Conservation (phyloP, 179 eudicot species). For the Amaranthus tricolor region DNA sequence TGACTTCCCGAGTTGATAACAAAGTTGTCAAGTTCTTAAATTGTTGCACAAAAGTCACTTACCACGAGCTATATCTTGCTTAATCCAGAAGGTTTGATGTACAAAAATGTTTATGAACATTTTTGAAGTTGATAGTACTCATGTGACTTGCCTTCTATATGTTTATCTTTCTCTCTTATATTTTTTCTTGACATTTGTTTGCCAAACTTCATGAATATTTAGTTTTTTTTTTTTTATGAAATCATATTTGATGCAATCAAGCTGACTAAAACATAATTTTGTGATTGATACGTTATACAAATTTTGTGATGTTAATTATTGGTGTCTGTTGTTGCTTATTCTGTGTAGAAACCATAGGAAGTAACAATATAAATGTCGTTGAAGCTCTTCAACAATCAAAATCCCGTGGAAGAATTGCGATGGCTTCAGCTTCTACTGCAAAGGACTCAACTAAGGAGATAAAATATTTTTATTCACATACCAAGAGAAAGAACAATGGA, state of each 20-base stretch:
- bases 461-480: constrained; percentile 16
- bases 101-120: background rate
- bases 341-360: constrained; percentile 41
- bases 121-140: background rate
- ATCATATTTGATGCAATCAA: background rate
- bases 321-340: constrained; percentile 14
- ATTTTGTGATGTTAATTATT: constrained; percentile 8
- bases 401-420: constrained; percentile 17
- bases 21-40: constrained; percentile 2
- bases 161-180: background rate
- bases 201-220: constrained; percentile 1
- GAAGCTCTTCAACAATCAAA: constrained; percentile 29
- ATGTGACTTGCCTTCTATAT: background rate
- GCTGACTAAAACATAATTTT: background rate
- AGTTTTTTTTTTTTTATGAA: background rate
- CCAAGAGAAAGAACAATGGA: constrained; percentile 10
- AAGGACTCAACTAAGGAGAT: constrained; percentile 12
- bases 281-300: background rate
- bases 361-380: constrained; percentile 28
- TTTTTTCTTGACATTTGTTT: background rate
- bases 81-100: background rate
- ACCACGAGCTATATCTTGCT: background rate
- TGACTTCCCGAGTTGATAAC: too few species aligned
- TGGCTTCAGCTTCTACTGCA: constrained; percentile 29
- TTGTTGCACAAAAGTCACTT: background rate